Evolutionary conservation across 768 basidiomycete genomes (phyloP), one percentile per base, ranked within the genome.

Genomic region (Podaxis sp.): DNA sequence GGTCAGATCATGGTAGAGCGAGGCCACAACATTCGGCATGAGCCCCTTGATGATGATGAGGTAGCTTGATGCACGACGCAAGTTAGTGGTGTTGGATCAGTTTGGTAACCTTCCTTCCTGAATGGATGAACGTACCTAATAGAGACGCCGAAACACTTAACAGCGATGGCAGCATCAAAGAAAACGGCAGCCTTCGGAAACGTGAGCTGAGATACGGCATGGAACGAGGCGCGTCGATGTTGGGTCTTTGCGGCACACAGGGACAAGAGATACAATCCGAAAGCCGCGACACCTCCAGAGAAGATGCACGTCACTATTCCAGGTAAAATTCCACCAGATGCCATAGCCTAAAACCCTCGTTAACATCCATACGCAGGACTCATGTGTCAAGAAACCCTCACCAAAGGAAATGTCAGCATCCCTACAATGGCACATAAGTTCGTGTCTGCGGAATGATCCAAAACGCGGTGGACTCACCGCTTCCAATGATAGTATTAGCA

Each of bases 71-170:
- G 36, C 17, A 50, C 11, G 17, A 36, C 28, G 38, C 40, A 44
- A 50, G 46, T 33, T 48, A 38, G 26, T 13, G 40, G 53, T 37
- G 51, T 33, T 63, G 58, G 24, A 63, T 64, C 22, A 61, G 49
- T 26, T 57, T 58, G 59, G 33, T 37, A 51, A 33, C 50, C 22
- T 38, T 37, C 56, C 6, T 24, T 38, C 38, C 41, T 49, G 58
- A 53, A 49, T 58, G 60, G 38, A 49, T 36, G 59, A 58, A 28
- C 83, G 51, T 75, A 94, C 85, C 93, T 95, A 68, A 96, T 88
- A 37, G 93, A 94, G 2, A 99, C 96, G 20, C 96, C 96, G 71
- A 97, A 97, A 74, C 96, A 99, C 73, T 99, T 99, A 72, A 88
- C 89, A 10, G 95, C 95, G 68, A 99, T 95, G 12, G 96, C 96